A percentile compares a stretch with the other conserved stretches of the same genome.
Evolutionary conservation across 2,329 filamentous ascomycete genomes (phyloP).

Genomic region (Xylaria sp.): DNA sequence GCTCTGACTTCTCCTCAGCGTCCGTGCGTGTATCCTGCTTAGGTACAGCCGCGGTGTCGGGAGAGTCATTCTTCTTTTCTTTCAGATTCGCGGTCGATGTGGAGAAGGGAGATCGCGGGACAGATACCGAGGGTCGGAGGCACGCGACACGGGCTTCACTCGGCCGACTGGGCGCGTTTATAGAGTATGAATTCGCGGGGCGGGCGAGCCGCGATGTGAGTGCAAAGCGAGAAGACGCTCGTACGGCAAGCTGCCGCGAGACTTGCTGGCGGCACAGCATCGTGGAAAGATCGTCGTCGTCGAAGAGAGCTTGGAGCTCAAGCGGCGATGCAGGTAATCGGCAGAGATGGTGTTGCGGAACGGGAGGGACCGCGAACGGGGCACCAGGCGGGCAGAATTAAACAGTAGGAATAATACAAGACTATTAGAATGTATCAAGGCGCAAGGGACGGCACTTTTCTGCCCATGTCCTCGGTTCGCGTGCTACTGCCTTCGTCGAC

Average conservation of each 20-base stretch:
- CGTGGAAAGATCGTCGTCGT: slow-evolving; percentile 2
- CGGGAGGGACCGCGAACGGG: background rate
- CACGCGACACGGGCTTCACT: slow-evolving; percentile 21
- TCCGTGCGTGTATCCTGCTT: slow-evolving; percentile 51
- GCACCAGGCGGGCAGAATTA: slow-evolving; percentile 2
- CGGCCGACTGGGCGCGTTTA: slow-evolving; percentile 19
- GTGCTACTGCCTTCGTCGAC: slow-evolving; percentile 18
- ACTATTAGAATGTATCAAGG: background rate
- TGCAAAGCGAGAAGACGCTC: slow-evolving; percentile 22
- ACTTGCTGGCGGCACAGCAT: slow-evolving; percentile 34
- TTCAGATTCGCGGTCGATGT: slow-evolving; percentile 35
- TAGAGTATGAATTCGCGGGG: slow-evolving; percentile 26
- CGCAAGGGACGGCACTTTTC: background rate
- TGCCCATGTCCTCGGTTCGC: slow-evolving; percentile 21
- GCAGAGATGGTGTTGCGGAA: slow-evolving; percentile 2
- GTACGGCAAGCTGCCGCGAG: slow-evolving; percentile 29
- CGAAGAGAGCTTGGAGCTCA: slow-evolving; percentile 16
- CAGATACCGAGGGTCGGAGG: slow-evolving; percentile 17
- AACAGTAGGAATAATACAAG: background rate
- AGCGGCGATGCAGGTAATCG: slow-evolving; percentile 14
- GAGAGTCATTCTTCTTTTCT: slow-evolving; percentile 44
- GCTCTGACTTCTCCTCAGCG: slow-evolving; percentile 42
- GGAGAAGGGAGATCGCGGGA: slow-evolving; percentile 33
- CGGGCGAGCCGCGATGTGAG: slow-evolving; percentile 21
- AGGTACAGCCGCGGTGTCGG: slow-evolving; percentile 46